Evolutionary conservation across 1,284 basidiomycete genomes (phyloP).

Genomic region (Microstroma glucosiphilum): DNA sequence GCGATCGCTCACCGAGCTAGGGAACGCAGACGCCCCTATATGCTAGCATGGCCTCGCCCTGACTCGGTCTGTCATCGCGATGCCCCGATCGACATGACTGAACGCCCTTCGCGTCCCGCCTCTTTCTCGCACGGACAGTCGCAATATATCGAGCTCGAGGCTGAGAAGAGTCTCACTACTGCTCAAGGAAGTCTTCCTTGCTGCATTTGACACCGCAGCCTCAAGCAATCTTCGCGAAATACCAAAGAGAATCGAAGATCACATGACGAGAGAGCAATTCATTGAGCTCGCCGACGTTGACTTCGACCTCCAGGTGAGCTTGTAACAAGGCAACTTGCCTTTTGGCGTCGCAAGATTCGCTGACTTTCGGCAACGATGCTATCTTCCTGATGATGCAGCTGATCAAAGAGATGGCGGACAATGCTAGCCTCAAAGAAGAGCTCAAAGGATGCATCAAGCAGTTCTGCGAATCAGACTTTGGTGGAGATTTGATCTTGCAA

Average conservation of each 20-base stretch:
- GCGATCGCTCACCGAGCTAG: too few relatives aligned
- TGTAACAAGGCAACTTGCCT: background rate
- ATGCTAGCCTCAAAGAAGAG: constrained; percentile 15
- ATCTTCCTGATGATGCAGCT: background rate
- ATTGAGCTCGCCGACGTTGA: constrained; percentile 19
- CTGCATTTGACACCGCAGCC: constrained; percentile 14
- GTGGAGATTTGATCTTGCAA: constrained; percentile 16
- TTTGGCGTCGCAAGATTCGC: background rate
- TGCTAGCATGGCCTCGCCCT: too few relatives aligned
- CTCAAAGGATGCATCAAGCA: constrained; percentile 16
- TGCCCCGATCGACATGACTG: too few relatives aligned
- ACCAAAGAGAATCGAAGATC: constrained; percentile 14
- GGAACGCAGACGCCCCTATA: too few relatives aligned
- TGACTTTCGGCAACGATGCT: background rate
- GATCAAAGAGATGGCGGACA: constrained; percentile 11
- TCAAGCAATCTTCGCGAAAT: constrained; percentile 15
- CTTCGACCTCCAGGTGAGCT: constrained; percentile 7
- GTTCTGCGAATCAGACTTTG: constrained; percentile 20
- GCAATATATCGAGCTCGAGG: background rate
- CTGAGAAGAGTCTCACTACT: constrained; percentile 15
- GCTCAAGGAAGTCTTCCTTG: constrained; percentile 16
- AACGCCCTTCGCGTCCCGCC: too few relatives aligned
- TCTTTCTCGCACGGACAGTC: too few relatives aligned
- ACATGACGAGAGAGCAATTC: constrained; percentile 17
- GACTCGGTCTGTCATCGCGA: too few relatives aligned